Evolutionary conservation across 2,329 filamentous ascomycete genomes (phyloP).

Genomic region (Colletotrichum sp.): DNA sequence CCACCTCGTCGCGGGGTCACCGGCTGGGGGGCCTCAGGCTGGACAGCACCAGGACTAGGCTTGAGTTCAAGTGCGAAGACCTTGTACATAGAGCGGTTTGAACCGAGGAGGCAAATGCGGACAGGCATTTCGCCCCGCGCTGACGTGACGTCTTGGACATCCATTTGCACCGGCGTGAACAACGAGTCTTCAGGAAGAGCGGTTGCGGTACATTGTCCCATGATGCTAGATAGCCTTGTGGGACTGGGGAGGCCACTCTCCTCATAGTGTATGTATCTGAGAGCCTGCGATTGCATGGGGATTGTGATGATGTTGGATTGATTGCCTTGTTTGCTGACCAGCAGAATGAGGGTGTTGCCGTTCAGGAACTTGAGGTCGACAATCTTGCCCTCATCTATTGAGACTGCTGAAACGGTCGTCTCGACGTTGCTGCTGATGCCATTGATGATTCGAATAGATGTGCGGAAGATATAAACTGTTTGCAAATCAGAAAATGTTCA

Average conservation of each 20-base stretch:
- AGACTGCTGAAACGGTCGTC: slow-evolving; percentile 44
- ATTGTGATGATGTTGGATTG: slow-evolving; percentile 34
- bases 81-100: slow-evolving; percentile 51
- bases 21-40: neutral
- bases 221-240: neutral
- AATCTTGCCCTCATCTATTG: slow-evolving; percentile 48
- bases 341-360: slow-evolving; percentile 63
- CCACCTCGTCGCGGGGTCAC: neutral
- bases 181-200: slow-evolving; percentile 27
- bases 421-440: slow-evolving; percentile 58
- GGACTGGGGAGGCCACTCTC: slow-evolving; percentile 17
- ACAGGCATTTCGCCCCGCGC: slow-evolving; percentile 52
- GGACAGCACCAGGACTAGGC: neutral
- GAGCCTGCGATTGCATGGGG: slow-evolving; percentile 38
- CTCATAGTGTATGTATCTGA: slow-evolving; percentile 42
- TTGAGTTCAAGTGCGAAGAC: slow-evolving; percentile 45
- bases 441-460: slow-evolving; percentile 57
- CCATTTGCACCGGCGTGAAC: slow-evolving; percentile 54
- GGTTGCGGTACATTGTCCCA: neutral
- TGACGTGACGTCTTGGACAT: slow-evolving; percentile 50
- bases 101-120: slow-evolving; percentile 56
- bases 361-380: slow-evolving; percentile 73
- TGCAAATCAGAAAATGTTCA: slow-evolving; percentile 32
- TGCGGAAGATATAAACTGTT: slow-evolving; percentile 61
- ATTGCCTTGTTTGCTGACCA: slow-evolving; percentile 52